A percentile compares a stretch with the other conserved stretches of the same genome.
Conservation (phyloP, 2,329 filamentous ascomycete genomes). For the Epicoccum nigrum region DNA sequence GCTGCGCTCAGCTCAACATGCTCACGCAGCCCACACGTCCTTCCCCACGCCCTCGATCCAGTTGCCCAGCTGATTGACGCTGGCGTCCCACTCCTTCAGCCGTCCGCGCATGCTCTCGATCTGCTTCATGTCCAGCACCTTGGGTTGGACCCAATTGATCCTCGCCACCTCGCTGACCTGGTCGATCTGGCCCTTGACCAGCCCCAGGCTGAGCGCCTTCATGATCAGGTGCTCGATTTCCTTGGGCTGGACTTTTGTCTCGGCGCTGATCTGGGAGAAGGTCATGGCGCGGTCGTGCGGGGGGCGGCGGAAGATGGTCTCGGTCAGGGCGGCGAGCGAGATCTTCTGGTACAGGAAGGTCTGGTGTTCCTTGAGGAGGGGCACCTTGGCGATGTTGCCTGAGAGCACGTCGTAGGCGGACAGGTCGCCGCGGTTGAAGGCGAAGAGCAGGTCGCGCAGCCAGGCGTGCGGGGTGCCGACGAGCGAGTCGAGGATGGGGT, state of each 20-base stretch:
- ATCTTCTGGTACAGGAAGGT: slow-evolving; percentile 96
- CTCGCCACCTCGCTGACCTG: slow-evolving; percentile 93
- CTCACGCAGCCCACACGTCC: slow-evolving; percentile 85
- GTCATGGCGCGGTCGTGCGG: slow-evolving; percentile 95
- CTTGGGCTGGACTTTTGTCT: slow-evolving; percentile 88
- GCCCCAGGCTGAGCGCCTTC: slow-evolving; percentile 94
- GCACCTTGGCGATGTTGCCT: slow-evolving; percentile 79
- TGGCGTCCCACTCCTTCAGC: slow-evolving; percentile 92
- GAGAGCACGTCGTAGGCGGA: slow-evolving; percentile 83
- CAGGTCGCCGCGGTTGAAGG: slow-evolving; percentile 95
- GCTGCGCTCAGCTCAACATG: not conserved
- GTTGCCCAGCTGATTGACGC: slow-evolving; percentile 93
- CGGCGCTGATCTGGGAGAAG: slow-evolving; percentile 83
- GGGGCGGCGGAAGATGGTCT: slow-evolving; percentile 93
- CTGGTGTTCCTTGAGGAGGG: slow-evolving; percentile 78
- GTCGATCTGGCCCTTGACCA: slow-evolving; percentile 91
- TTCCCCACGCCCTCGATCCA: slow-evolving; percentile 95
- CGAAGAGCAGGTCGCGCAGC: slow-evolving; percentile 94
- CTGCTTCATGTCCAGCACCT: slow-evolving; percentile 94
- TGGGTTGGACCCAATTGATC: slow-evolving; percentile 99
- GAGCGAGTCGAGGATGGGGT: slow-evolving; percentile 91
- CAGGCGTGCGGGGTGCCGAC: slow-evolving; percentile 77
- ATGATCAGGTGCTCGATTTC: slow-evolving; percentile 99
- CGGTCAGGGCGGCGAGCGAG: slow-evolving; percentile 91
- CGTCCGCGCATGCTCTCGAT: slow-evolving; percentile 90